phyloP scores from a whole-genome alignment of 352 stramenopile species.

The Pythium coloratum region DNA sequence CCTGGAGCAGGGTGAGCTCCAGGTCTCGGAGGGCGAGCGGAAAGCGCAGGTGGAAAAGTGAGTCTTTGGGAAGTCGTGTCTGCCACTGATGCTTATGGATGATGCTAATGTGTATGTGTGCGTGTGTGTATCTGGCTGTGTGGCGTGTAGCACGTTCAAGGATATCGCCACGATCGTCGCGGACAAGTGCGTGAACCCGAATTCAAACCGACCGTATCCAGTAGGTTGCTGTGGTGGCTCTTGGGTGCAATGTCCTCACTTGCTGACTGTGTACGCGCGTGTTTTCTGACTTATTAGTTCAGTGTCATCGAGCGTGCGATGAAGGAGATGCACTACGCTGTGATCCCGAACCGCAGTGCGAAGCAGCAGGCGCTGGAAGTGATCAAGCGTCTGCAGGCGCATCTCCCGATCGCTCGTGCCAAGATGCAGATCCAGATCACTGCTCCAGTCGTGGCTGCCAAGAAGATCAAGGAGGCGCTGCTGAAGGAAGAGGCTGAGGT shows the following conservation, averaged over 20 bases:
- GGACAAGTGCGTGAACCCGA: constrained; percentile 97
- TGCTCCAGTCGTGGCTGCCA: constrained; percentile 41
- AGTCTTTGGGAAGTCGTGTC: constrained; percentile 1
- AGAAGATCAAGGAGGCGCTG: constrained; percentile 62
- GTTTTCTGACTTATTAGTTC: constrained; percentile 42
- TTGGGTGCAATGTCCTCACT: neutral
- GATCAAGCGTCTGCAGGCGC: constrained; percentile 91
- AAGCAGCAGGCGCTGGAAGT: constrained; percentile 98
- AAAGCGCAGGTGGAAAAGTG: constrained; percentile 91
- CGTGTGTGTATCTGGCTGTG: neutral
- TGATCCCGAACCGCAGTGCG: constrained; percentile 92
- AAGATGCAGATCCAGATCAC: constrained; percentile 96
- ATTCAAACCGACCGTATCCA: constrained; percentile 94
- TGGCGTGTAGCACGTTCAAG: constrained; percentile 74
- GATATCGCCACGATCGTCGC: constrained; percentile 97
- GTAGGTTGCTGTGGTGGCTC: constrained; percentile 25
- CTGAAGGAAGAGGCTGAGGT: constrained; percentile 67
- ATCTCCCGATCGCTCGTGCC: constrained; percentile 95
- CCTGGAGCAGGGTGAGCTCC: constrained; percentile 95
- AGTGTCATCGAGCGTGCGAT: constrained; percentile 96
- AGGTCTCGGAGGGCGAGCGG: constrained; percentile 96
- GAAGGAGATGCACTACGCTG: constrained; percentile 94
- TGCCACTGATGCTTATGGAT: neutral
- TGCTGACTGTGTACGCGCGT: neutral
- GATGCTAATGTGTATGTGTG: neutral